These are phyloP conservation scores for Geranium incanum DNA, from an alignment of 441 rosid species.

Conservation along the genomic window DNA sequence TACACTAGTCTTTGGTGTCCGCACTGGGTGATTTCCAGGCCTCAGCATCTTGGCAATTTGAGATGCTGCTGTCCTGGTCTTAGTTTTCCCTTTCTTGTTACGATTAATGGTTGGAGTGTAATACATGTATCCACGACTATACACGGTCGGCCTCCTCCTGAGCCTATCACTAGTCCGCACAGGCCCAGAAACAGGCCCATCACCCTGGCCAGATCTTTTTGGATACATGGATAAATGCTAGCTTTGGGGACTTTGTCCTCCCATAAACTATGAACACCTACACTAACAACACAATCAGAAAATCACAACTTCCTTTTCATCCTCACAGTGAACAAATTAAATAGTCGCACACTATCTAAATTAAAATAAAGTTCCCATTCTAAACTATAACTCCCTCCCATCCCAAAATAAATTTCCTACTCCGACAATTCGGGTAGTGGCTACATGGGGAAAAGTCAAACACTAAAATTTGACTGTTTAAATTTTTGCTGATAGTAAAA, in stretches of 20 bases:
- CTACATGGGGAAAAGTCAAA: not conserved
- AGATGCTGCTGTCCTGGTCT: constrained; percentile 85
- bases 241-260: constrained; percentile 27
- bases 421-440: too few relatives aligned
- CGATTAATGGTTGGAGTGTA: constrained; percentile 53
- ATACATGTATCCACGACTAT: constrained; percentile 53
- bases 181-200: constrained; percentile 74
- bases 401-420: not conserved
- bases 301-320: not conserved
- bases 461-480: not conserved
- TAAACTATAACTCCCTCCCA: not conserved
- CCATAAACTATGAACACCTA: constrained; percentile 40
- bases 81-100: constrained; percentile 63
- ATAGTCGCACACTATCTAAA: not conserved
- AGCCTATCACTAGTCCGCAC: constrained; percentile 91
- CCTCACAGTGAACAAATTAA: not conserved
- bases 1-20: constrained; percentile 52
- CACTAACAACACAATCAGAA: constrained; percentile 15
- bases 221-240: constrained; percentile 70
- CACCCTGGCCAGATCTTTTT: constrained; percentile 74
- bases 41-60: constrained; percentile 79
- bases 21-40: constrained; percentile 50
- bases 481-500: not conserved
- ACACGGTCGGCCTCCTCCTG: constrained; percentile 74
- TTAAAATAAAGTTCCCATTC: not conserved